Percentiles rank a stretch among this genome's conserved stretches.
Conservation (phyloP, 345 rosid species). For the Populus simonii region DNA sequence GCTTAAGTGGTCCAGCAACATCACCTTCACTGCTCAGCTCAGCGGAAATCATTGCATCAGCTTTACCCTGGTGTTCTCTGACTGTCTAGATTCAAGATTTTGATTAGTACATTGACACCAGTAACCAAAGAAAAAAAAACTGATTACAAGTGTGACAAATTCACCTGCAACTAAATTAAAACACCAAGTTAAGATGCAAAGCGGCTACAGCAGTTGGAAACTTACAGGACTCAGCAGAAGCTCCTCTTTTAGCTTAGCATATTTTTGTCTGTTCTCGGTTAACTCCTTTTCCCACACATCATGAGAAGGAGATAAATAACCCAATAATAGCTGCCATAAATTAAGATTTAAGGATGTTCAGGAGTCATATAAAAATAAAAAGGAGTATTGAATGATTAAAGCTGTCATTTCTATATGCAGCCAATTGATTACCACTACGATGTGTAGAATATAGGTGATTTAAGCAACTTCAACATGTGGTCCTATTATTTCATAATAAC, state of each 20-base stretch:
- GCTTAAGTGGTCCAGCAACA: constrained; percentile 49
- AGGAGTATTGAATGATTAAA: background rate
- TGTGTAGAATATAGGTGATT: background rate
- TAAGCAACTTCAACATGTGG: background rate
- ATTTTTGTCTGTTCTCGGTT: constrained; percentile 48
- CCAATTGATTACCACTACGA: background rate
- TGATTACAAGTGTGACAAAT: constrained; percentile 3
- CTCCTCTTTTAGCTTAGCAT: constrained; percentile 58
- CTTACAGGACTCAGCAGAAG: constrained; percentile 72
- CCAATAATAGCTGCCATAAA: constrained; percentile 53
- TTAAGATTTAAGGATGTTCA: constrained; percentile 6
- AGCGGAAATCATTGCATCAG: constrained; percentile 22
- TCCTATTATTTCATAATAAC: background rate
- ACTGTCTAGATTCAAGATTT: constrained; percentile 55
- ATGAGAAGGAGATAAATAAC: constrained; percentile 58
- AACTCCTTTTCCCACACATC: constrained; percentile 63
- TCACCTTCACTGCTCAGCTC: constrained; percentile 33
- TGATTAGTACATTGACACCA: constrained; percentile 23
- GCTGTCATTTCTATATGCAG: background rate
- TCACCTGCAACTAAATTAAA: constrained; percentile 5
- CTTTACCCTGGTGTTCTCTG: constrained; percentile 34
- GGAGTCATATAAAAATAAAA: background rate
- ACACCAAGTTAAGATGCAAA: background rate
- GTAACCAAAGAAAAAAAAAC: constrained; percentile 2
- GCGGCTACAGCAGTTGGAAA: constrained; percentile 14